Evolutionary conservation across 202 grass and related monocot species (phyloP), one percentile per base, ranked within the genome.

Genomic region (Hordeum pubiflorum): DNA sequence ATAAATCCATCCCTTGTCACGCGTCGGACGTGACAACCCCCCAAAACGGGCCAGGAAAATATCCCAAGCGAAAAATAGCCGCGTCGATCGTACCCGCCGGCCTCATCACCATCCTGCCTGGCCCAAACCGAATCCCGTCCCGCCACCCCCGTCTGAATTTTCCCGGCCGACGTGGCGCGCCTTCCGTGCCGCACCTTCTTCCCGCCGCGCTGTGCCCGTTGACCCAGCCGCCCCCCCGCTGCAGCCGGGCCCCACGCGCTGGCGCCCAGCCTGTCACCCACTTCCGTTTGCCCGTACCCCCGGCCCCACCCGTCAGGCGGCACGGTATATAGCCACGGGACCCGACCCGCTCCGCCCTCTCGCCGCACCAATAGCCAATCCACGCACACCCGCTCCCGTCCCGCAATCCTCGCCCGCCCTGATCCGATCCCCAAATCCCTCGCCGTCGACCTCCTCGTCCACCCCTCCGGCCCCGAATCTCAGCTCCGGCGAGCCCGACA

Each of bases 391-490:
- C 46, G 0, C 50, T n/a, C 50, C 50, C 44, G 44, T 14, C 17
- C 50, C 32, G 73, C 24, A 10, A 9, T 40, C 9, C 58, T 63
- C 36, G 13, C 23, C 21, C 7, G 64, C 12, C 21, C 72, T 64
- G 73, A 86, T 78, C 74, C 83, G 39, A 54, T 71, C 11, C 40
- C 89, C 78, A 21, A 82, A 66, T 76, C 39, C 48, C 62, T 66
- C 48, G 5, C 39, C 74, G 13, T 9, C 23, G 1, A 7, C 21
- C 3, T 21, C 72, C 27, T 29, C 27, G 0, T 65, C 74, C 2
- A 33, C 73, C 23, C 0, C 59, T 12, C 14, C 7, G 76, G 36
- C 56, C 31, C 46, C 46, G 1, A 50, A 17, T 17, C 46, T 0
- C 5, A 50, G 5, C 14, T 17, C 46, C 46, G 46, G 46, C 15